A percentile compares a stretch with the other conserved stretches of the same genome.
Conservation (phyloP, 306 rosid genomes). For the Pyrus bretschneideri region DNA sequence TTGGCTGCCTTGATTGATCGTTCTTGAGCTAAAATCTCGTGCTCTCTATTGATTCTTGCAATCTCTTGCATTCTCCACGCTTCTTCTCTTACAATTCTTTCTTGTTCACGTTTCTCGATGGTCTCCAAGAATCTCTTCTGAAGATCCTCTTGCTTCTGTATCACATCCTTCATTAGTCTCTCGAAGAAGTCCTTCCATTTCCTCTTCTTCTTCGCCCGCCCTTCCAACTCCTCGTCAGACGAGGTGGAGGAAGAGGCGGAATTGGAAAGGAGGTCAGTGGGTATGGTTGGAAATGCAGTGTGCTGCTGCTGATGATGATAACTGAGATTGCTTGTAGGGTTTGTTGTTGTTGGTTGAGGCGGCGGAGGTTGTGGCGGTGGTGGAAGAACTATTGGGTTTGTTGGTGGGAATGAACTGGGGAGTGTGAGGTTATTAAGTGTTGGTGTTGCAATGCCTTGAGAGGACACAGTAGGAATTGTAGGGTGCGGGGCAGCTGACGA, state of each 20-base stretch:
- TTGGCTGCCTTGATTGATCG: constrained; percentile 61
- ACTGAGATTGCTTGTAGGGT: not conserved
- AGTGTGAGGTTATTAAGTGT: not conserved
- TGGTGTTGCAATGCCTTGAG: constrained; percentile 32
- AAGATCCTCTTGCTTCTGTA: constrained; percentile 69
- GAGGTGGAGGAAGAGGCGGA: constrained; percentile 65
- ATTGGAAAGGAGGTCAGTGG: constrained; percentile 40
- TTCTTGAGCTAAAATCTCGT: constrained; percentile 68
- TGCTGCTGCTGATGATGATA: not conserved
- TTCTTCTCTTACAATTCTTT: constrained; percentile 56
- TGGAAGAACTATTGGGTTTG: constrained; percentile 36
- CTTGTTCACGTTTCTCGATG: constrained; percentile 65
- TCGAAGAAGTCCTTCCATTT: constrained; percentile 87
- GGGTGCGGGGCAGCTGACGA: constrained; percentile 26
- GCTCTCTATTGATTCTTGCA: constrained; percentile 52
- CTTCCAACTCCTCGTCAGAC: constrained; percentile 45
- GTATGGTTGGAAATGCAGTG: constrained; percentile 11
- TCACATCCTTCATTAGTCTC: constrained; percentile 69
- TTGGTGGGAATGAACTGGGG: constrained; percentile 27
- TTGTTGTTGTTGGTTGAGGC: constrained; percentile 3
- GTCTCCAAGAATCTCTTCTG: constrained; percentile 77
- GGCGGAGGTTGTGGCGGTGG: constrained; percentile 1
- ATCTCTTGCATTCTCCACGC: constrained; percentile 79
- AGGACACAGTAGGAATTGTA: not conserved
- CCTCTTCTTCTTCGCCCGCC: constrained; percentile 56